These are phyloP conservation scores for Blastobotrys chiropterorum DNA, from an alignment of 805 yeast genomes.

Conservation along the genomic window DNA sequence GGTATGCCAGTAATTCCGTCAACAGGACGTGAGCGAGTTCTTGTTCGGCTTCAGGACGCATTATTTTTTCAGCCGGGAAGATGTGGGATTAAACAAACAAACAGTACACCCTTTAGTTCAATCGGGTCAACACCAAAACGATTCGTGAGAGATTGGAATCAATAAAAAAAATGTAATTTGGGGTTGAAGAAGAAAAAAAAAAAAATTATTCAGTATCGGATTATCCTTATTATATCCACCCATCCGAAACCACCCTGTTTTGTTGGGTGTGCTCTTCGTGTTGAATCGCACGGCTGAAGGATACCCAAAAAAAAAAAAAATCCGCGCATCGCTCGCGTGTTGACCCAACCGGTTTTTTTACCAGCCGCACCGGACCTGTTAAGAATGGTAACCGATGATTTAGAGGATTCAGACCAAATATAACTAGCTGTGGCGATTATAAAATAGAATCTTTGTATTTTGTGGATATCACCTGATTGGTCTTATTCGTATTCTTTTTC, in stretches of 20 bases:
- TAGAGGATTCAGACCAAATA: too few species aligned
- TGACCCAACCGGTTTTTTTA: too few species aligned
- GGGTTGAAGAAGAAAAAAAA: not conserved
- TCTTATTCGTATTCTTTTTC: too few species aligned
- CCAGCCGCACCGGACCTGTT: too few species aligned
- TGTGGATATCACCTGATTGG: too few species aligned
- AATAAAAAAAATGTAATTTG: not conserved
- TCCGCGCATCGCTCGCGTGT: too few species aligned
- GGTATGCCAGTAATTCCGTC: slow-evolving; percentile 95
- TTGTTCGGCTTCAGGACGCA: slow-evolving; percentile 96
- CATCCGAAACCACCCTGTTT: not conserved
- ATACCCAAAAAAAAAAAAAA: not conserved
- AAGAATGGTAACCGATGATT: too few species aligned
- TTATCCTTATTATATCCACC: not conserved
- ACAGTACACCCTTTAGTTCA: not conserved
- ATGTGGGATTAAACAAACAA: not conserved
- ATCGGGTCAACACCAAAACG: not conserved
- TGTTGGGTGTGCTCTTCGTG: not conserved
- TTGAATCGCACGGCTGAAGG: not conserved
- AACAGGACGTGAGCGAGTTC: slow-evolving; percentile 91
- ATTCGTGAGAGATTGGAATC: not conserved
- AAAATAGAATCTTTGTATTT: too few species aligned
- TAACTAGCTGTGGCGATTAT: too few species aligned
- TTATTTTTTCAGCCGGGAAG: slow-evolving; percentile 22
- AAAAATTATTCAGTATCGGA: not conserved